phyloP scores from a whole-genome alignment of 805 yeast genomes.

The Pichia deserticola region DNA sequence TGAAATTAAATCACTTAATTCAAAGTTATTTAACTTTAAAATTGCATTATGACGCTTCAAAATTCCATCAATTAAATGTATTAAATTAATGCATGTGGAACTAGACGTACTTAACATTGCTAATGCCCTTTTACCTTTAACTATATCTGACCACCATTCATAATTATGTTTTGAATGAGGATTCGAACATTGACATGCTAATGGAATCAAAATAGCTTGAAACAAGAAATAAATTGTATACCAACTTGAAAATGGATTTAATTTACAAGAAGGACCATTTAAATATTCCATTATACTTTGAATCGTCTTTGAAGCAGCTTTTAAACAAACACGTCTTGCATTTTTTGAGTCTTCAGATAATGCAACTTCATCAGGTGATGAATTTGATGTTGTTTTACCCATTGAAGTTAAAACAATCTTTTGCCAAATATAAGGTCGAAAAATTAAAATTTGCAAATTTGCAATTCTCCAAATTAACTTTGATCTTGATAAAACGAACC shows the following conservation, averaged over 20 bases:
- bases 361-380: slow-evolving; percentile 9
- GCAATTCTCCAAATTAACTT: slow-evolving; percentile 53
- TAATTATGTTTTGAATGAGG: slow-evolving; percentile 37
- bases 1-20: slow-evolving; percentile 1
- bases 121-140: slow-evolving; percentile 34
- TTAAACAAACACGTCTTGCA: slow-evolving; percentile 44
- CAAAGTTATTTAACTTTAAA: slow-evolving; percentile 7
- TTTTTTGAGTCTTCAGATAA: slow-evolving; percentile 36
- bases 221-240: slow-evolving; percentile 55
- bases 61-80: slow-evolving; percentile 38
- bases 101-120: slow-evolving; percentile 33
- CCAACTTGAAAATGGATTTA: slow-evolving; percentile 51
- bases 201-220: slow-evolving; percentile 55
- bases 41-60: slow-evolving; percentile 15
- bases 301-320: slow-evolving; percentile 47
- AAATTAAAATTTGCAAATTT: slow-evolving; percentile 46
- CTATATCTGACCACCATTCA: slow-evolving; percentile 39
- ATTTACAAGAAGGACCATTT: slow-evolving; percentile 11
- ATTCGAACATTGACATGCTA: slow-evolving; percentile 46
- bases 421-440: slow-evolving; percentile 52
- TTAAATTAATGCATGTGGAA: slow-evolving; percentile 38
- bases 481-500: slow-evolving; percentile 48
- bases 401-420: slow-evolving; percentile 21
- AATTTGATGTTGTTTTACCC: slow-evolving; percentile 12
- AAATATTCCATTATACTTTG: slow-evolving; percentile 38